Evolutionary conservation across 371 early-diverging fungal species (phyloP), one percentile per base, ranked within the genome.

Genomic region (Rozella allomycis): DNA sequence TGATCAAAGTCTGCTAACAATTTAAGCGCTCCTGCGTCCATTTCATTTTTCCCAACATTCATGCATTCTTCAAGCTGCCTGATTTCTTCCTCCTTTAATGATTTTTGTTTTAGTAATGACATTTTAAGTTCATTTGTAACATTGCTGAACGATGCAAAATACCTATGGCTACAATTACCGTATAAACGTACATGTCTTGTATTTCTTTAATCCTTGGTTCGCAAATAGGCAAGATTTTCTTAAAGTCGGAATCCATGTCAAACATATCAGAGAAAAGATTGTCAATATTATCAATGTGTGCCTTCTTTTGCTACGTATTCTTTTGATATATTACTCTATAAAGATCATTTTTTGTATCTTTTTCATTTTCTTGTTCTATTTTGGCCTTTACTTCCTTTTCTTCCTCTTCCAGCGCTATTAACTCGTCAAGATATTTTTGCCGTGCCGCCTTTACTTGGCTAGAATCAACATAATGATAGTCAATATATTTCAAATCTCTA

Each of bases 341-440:
- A 2, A 56, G 32, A 7, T 31, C 37, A 18, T 49, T 54, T 17
- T 39, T 31, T 27, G 54, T 55, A 4, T 14, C 18, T 21, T 34
- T 25, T 28, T 41, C 41, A 21, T 36, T 33, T 13, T 19, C 25
- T 23, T 50, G 46, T 27, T 51, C 50, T 37, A 40, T 47, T 34
- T 45, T 43, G 13, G 45, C 37, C 1, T 30, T 33, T 3, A 37
- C 34, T 7, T 50, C 37, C 37, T 59, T 57, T 22, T 62, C 60
- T 26, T 65, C 62, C 27, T 65, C 59, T 32, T 65, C 60, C 28
- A 54, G 39, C 0, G 62, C 58, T 22, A 60, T 60, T 12, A 62
- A 36, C 17, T 55, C 54, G 37, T 61, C 66, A 18, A 58, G 51
- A 33, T 56, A 60, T 39, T 58, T 51, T 40, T 56, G 57, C 3